Base-by-base conservation (phyloP, 1,139 yeast species). In the Diutina neorugosa region DNA sequence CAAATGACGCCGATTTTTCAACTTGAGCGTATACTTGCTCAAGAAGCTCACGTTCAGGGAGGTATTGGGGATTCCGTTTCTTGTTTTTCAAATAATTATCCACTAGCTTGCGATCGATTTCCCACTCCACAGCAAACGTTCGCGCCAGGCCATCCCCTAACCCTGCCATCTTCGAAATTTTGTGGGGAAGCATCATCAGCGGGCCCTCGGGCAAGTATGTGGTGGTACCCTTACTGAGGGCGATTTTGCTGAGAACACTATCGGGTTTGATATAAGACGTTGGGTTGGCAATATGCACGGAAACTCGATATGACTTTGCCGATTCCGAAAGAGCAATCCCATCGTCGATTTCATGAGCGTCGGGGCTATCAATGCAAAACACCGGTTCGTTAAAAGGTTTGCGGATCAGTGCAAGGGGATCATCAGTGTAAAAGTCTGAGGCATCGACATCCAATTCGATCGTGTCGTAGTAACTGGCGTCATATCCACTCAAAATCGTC, bases 261-360 rank as follows among this genome's bases (percentile, higher is more conserved):
- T 67, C 62, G 1, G 81, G 78, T 18, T 66, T 65, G 23, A 82
- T 66, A 60, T 72, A 81, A 0, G 94, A 82, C 0, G 89, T 75
- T 0, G 98, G 98, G 63, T 91, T 93, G 1, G 98, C 98, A 56
- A 93, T 81, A 66, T 87, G 96, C 7, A 89, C 74, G 40, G 84
- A 78, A 5, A 91, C 62, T 1, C 69, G 68, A 60, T 71, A 77
- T 4, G 63, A 61, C 1, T 66, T 65, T 0, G 65, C 67, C 0
- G 68, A 56, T 31, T 63, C 64, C 44, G 71, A 70, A 19, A 93
- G 69, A 0, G 96, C 81, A 27, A 93, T 75, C 51, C 98, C 98
- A 66, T 93, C 98, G 65, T 93, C 98, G 57, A 93, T 86, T 66
- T 93, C 98, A 60, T 86, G 85, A 0, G 98, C 96, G 48, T 76